Evolutionary conservation across 805 yeast species (phyloP).

Genomic region (Ogataea philodendri): DNA sequence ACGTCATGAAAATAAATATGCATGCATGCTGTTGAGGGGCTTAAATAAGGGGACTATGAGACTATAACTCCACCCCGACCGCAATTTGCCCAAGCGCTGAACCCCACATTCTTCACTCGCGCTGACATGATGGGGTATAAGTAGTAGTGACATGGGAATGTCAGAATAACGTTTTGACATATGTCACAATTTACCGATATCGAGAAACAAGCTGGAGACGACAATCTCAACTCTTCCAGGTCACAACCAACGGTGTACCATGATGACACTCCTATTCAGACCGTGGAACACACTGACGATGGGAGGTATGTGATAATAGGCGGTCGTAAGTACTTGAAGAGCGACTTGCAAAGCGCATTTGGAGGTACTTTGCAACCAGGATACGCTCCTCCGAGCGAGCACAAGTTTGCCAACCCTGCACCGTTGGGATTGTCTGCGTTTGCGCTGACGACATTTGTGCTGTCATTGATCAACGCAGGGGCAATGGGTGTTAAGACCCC

Average conservation of each 20-base stretch:
- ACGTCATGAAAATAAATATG: no score
- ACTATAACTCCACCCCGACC: conserved; percentile 4
- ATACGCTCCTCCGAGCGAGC: conserved; percentile 52
- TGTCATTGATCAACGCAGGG: conserved; percentile 59
- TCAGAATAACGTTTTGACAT: not conserved
- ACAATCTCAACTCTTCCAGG: conserved; percentile 16
- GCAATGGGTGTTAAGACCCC: conserved; percentile 66
- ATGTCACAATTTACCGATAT: conserved; percentile 12
- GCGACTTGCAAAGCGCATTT: conserved; percentile 62
- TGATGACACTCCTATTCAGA: conserved; percentile 19
- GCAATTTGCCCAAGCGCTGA: conserved; percentile 1
- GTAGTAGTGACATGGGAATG: no score
- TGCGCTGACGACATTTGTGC: conserved; percentile 65
- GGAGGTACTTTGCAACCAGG: conserved; percentile 87
- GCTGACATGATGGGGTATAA: no score
- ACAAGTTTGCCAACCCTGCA: conserved; percentile 70
- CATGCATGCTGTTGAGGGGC: not conserved
- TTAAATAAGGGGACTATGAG: not conserved
- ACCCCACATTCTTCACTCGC: no score
- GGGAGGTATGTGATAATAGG: conserved; percentile 72
- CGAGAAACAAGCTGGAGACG: conserved; percentile 23
- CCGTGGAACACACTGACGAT: conserved; percentile 48
- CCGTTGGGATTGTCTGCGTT: conserved; percentile 73
- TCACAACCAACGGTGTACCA: conserved; percentile 27
- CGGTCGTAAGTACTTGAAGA: conserved; percentile 59